Percentiles rank a stretch among this genome's conserved stretches.
Evolutionary conservation across 805 yeast genomes (phyloP).

Genomic region (Candida railenensis): DNA sequence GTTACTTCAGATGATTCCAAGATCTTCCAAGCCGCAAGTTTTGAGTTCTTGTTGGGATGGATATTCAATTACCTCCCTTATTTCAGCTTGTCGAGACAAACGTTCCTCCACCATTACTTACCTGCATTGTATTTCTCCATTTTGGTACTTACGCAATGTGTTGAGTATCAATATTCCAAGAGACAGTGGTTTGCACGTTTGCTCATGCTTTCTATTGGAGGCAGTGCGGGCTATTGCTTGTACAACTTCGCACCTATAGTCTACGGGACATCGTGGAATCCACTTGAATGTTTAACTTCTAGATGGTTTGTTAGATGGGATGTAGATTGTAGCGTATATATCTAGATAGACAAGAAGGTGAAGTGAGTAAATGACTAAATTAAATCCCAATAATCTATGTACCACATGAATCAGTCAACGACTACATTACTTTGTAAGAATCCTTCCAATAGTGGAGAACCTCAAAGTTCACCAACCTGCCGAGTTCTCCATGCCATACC

Average conservation of each 20-base stretch:
- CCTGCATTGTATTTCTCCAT: slow-evolving; percentile 52
- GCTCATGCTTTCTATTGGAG: slow-evolving; percentile 17
- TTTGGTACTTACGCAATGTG: slow-evolving; percentile 41
- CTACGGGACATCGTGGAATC: slow-evolving; percentile 48
- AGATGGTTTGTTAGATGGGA: slow-evolving; percentile 44
- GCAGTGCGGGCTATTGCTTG: slow-evolving; percentile 24
- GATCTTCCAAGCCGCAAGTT: slow-evolving; percentile 18
- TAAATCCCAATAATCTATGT: too few species aligned
- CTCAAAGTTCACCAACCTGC: too few species aligned
- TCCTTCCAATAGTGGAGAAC: too few species aligned
- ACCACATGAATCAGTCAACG: too few species aligned
- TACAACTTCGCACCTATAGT: slow-evolving; percentile 38
- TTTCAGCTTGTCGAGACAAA: slow-evolving; percentile 36
- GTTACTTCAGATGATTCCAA: slow-evolving; percentile 4
- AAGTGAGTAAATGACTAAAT: not conserved
- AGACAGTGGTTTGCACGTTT: slow-evolving; percentile 23
- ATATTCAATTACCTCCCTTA: slow-evolving; percentile 58
- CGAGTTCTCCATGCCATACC: too few species aligned
- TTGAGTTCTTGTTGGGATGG: slow-evolving; percentile 56
- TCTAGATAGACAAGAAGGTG: not conserved
- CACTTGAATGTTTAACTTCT: slow-evolving; percentile 33
- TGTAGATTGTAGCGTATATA: slow-evolving; percentile 35
- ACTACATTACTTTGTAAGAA: too few species aligned
- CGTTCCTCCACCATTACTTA: slow-evolving; percentile 47
- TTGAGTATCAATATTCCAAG: slow-evolving; percentile 39